Base-by-base conservation (phyloP, 345 rosid genomes). In the Syzygium oleosum region DNA sequence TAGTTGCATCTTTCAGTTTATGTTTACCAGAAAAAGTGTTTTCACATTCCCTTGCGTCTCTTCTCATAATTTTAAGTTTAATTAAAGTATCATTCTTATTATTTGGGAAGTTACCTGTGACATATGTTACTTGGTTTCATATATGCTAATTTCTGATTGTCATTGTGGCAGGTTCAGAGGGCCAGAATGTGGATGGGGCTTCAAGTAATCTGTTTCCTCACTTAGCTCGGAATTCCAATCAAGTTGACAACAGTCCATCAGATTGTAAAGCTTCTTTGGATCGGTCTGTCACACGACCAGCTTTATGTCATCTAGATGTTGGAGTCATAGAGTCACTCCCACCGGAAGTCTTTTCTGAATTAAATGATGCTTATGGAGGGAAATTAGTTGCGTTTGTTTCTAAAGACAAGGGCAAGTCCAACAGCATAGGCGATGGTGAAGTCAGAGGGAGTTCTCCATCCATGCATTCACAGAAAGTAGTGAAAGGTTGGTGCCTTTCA, bases 301-400 rank as follows among this genome's bases (percentile, higher is more conserved):
- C 95, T 77, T 88, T 97, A 88, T 90, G 91, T 85, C 90, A 95
- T 87, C 99, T 97, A 84, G 99, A 97, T 89, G 85, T 96, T 91
- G 98, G 92, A 89, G 96, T 97, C 85, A 87, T 97, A 86, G 94
- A 94, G 92, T 92, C 91, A 92, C 99, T 97, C 90, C 99, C 99
- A 86, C 89, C 94, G 38, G 99, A 96, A 85, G 90, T 97, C 80
- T 90, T 96, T 86, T 88, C 95, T 25, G 99, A 97, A 90, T 85
- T 97, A 91, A 96, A 97, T 95, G 95, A 89, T 87, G 93, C 91
- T 68, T 97, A 97, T 85, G 96, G 96, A 7, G 98, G 97, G 86
- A 94, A 95, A 92, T 86, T 97, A 89, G 88, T 86, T 84, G 92
- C 90, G 85, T 92, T 94, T 61, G 93, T 96, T 90, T 91, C 93